Base-by-base conservation (phyloP, 768 basidiomycete species). In the Austroboletus eburneus region DNA sequence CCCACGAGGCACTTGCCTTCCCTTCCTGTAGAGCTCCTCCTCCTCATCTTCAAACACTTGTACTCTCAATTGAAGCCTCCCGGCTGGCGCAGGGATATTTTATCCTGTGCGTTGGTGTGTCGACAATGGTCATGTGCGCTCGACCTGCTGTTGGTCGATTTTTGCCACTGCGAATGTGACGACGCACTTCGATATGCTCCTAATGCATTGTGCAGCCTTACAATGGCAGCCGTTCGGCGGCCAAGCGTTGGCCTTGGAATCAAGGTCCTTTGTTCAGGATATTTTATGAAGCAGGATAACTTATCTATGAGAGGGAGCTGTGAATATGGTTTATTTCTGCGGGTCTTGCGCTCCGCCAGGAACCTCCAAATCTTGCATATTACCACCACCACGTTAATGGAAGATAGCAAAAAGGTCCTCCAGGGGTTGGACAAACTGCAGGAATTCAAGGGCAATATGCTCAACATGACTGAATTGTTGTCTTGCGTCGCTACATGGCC, bases 51-150 rank as follows among this genome's bases (percentile, higher is more conserved):
- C 22, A 39, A 53, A 25, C 20, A 25, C 40, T 21, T 54, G 30
- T 21, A 30, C 3, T 39, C 35, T n/a, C 46, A 35, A 4, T 14
- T 16, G 14, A 27, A 14, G n/a, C 12, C 32, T 29, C 18, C 20
- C 13, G 16, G 20, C 18, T 53, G 51, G 46, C 30, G 37, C 4
- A 36, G 21, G 25, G 52, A 48, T 21, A 16, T 48, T 21, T 1
- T 53, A 16, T 48, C 33, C 16, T 42, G 17, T 33, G 51, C 51
- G 9, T 32, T 45, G 33, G 51, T 53, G 9, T 54, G 51, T 13
- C 46, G 35, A 21, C 25, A 42, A 18, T 53, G 53, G 53, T 32
- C 34, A 1, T 54, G 52, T 9, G 52, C 51, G 14, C 53, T 54
- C 39, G 9, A 38, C 51, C 1, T 33, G 10, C 38, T 54, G 16